Conservation (phyloP, 106 monocot species). For the Platanthera guangdongensis region DNA sequence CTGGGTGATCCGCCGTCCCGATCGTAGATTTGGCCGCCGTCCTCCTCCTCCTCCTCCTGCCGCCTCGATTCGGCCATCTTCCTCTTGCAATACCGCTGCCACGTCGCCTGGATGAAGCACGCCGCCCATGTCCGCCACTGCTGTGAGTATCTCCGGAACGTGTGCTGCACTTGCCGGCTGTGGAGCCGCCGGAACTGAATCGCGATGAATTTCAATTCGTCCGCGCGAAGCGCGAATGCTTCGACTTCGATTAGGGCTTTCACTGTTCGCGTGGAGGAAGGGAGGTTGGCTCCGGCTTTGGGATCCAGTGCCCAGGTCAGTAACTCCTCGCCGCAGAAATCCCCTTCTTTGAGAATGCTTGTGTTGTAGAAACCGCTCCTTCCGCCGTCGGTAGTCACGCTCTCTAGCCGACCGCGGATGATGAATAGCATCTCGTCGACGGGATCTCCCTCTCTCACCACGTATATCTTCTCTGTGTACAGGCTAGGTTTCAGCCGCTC, state of each 20-base stretch:
- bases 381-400: conserved; percentile 75
- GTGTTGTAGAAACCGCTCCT: conserved; percentile 71
- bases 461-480: conserved; percentile 46
- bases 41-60: conserved; percentile 29
- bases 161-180: conserved; percentile 64
- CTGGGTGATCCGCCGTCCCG: conserved; percentile 15
- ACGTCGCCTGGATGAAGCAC: conserved; percentile 72
- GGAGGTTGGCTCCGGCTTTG: conserved; percentile 50
- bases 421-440: conserved; percentile 82
- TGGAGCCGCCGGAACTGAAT: conserved; percentile 69
- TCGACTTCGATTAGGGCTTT: conserved; percentile 65
- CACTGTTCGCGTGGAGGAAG: conserved; percentile 65
- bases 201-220: conserved; percentile 65
- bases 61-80: conserved; percentile 46
- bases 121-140: conserved; percentile 89
- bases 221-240: conserved; percentile 60
- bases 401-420: conserved; percentile 57
- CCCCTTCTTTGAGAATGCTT: conserved; percentile 45
- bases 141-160: conserved; percentile 71
- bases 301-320: conserved; percentile 86
- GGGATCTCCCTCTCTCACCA: conserved; percentile 72
- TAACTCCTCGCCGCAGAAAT: conserved; percentile 74
- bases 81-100: conserved; percentile 59
- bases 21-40: neutral
- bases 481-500: conserved; percentile 61